Conservation (phyloP, 768 basidiomycete species). For the Leccinum disarticulatum region DNA sequence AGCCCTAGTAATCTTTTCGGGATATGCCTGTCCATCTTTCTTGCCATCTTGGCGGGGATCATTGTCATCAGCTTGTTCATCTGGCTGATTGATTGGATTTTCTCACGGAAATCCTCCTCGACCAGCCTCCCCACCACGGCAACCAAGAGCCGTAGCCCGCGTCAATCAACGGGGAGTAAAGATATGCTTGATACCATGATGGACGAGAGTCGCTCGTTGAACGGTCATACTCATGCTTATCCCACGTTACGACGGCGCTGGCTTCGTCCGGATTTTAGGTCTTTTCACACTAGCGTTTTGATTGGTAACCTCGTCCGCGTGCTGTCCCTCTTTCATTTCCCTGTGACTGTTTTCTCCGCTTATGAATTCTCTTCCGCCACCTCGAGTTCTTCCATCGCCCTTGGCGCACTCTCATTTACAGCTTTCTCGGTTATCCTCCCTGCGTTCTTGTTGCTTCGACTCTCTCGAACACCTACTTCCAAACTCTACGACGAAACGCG, state of each 20-base stretch:
- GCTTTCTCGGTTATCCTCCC: slow-evolving; percentile 80
- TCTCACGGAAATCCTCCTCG: slow-evolving; percentile 27
- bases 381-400: slow-evolving; percentile 60
- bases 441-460: slow-evolving; percentile 68
- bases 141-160: slow-evolving; percentile 37
- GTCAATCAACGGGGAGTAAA: slow-evolving; percentile 47
- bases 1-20: slow-evolving; percentile 80
- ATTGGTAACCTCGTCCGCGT: slow-evolving; percentile 92
- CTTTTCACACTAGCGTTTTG: slow-evolving; percentile 78
- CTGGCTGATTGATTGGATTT: slow-evolving; percentile 68
- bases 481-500: slow-evolving; percentile 95
- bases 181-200: slow-evolving; percentile 44
- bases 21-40: slow-evolving; percentile 80
- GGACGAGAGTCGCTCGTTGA: slow-evolving; percentile 34
- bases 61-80: slow-evolving; percentile 66
- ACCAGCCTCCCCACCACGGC: slow-evolving; percentile 19
- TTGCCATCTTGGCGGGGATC: slow-evolving; percentile 72
- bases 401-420: slow-evolving; percentile 81
- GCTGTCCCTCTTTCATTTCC: slow-evolving; percentile 90
- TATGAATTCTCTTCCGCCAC: slow-evolving; percentile 53
- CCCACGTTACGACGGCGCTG: slow-evolving; percentile 33
- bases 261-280: slow-evolving; percentile 57
- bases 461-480: slow-evolving; percentile 77
- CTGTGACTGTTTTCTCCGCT: slow-evolving; percentile 87
- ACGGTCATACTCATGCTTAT: slow-evolving; percentile 21